Percentiles rank a stretch among this genome's conserved stretches.
Evolutionary conservation across 2,329 filamentous ascomycete genomes (phyloP).

Genomic region (Hypoxylon sp.): DNA sequence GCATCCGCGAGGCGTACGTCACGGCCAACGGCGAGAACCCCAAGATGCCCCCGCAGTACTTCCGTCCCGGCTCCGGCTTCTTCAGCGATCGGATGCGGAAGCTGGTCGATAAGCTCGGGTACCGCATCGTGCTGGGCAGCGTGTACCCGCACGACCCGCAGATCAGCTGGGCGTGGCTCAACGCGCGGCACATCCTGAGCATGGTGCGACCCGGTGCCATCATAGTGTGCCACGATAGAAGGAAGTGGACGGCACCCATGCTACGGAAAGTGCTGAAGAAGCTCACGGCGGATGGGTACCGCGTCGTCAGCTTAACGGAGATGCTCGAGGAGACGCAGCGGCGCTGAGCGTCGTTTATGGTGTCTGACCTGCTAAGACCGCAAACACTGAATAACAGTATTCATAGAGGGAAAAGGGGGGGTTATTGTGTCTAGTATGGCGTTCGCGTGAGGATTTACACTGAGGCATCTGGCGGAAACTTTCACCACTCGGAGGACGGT

Average conservation of each 20-base stretch:
- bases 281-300: constrained; percentile 77
- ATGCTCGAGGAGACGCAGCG: constrained; percentile 65
- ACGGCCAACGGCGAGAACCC: constrained; percentile 50
- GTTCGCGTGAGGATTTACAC: not conserved
- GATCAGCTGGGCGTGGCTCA: constrained; percentile 76
- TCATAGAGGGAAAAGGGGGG: not conserved
- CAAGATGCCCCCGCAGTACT: constrained; percentile 70
- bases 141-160: constrained; percentile 95
- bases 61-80: constrained; percentile 87
- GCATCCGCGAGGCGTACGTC: constrained; percentile 56
- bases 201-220: constrained; percentile 83
- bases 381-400: not conserved
- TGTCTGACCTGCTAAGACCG: not conserved
- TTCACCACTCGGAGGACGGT: not conserved
- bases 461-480: not conserved
- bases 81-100: constrained; percentile 80
- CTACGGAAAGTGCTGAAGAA: constrained; percentile 79
- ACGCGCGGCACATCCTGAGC: constrained; percentile 84
- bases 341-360: constrained; percentile 15
- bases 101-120: constrained; percentile 72
- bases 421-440: not conserved
- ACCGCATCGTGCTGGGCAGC: constrained; percentile 82
- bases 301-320: constrained; percentile 78
- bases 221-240: constrained; percentile 87
- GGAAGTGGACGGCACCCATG: constrained; percentile 88